Conservation (phyloP, 768 basidiomycete species). For the Trichaptum fuscoviolaceum region DNA sequence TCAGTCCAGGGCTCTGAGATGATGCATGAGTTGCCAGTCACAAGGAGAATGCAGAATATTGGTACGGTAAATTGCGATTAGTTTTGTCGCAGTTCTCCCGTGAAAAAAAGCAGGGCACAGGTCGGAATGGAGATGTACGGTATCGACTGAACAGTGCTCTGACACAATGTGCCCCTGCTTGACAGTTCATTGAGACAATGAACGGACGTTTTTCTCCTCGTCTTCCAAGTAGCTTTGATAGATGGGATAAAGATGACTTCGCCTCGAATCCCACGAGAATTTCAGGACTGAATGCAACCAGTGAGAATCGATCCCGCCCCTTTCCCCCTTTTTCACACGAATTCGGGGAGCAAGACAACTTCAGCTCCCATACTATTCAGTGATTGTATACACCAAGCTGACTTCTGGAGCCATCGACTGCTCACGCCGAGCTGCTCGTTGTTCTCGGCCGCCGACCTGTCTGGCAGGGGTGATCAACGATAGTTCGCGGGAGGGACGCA, state of each 20-base stretch:
- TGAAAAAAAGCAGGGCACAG: neutral
- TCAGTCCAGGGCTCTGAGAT: too few relatives aligned
- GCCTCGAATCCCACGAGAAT: neutral
- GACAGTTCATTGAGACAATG: neutral
- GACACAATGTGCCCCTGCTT: neutral
- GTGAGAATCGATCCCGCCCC: neutral
- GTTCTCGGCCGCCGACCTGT: neutral
- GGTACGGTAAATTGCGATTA: neutral
- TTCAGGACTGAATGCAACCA: neutral
- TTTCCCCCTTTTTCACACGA: neutral
- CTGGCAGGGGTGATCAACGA: neutral
- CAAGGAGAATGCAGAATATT: neutral
- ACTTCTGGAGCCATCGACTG: neutral
- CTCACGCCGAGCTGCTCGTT: neutral
- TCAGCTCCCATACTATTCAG: neutral
- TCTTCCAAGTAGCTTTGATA: neutral
- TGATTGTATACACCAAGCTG: neutral
- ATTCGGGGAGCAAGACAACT: neutral
- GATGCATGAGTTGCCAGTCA: too few relatives aligned
- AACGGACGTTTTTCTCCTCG: neutral
- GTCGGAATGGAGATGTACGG: neutral
- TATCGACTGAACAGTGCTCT: neutral
- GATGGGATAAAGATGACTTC: too few relatives aligned
- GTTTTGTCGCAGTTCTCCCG: neutral
- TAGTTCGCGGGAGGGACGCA: neutral